A percentile compares a stretch with the other conserved stretches of the same genome.
These are phyloP conservation scores for Aspergillus biplanus DNA, from an alignment of 495 filamentous ascomycete species.

Conservation along the genomic window DNA sequence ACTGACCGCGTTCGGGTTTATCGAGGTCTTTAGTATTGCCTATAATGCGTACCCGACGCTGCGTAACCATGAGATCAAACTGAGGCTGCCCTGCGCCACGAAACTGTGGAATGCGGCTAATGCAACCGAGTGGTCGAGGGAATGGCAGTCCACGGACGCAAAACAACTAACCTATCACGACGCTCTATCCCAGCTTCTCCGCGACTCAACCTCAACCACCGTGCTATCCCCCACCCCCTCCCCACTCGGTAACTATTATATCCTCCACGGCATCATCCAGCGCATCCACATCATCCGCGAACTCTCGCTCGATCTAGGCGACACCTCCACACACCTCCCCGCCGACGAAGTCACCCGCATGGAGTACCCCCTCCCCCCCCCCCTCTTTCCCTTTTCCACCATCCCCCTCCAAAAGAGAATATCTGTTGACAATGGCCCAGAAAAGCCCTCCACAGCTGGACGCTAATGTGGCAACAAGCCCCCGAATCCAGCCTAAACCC, in stretches of 20 bases:
- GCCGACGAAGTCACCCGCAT: constrained; percentile 13
- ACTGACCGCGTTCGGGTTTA: constrained; percentile 43
- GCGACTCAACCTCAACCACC: constrained; percentile 35
- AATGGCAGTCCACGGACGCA: constrained; percentile 35
- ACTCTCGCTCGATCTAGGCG: constrained; percentile 22
- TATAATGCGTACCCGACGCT: constrained; percentile 45
- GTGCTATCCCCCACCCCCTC: constrained; percentile 39
- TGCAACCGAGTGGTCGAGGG: constrained; percentile 38
- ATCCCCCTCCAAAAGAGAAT: not conserved
- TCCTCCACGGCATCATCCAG: constrained; percentile 44
- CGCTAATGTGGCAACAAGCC: not conserved
- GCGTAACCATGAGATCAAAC: constrained; percentile 43
- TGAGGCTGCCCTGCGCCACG: constrained; percentile 42
- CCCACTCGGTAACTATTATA: constrained; percentile 44
- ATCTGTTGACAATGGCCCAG: no score
- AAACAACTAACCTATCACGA: constrained; percentile 45
- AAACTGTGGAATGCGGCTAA: constrained; percentile 41
- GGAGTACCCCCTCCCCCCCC: not conserved
- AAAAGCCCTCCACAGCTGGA: not conserved
- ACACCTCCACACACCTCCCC: not conserved
- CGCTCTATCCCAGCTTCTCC: constrained; percentile 40
- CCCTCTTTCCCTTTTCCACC: no score
- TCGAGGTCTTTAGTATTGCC: constrained; percentile 43
- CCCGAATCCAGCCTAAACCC: not conserved
- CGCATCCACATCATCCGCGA: constrained; percentile 46